Evolutionary conservation across 768 basidiomycete species (phyloP).

Genomic region (Amanita phalloides): DNA sequence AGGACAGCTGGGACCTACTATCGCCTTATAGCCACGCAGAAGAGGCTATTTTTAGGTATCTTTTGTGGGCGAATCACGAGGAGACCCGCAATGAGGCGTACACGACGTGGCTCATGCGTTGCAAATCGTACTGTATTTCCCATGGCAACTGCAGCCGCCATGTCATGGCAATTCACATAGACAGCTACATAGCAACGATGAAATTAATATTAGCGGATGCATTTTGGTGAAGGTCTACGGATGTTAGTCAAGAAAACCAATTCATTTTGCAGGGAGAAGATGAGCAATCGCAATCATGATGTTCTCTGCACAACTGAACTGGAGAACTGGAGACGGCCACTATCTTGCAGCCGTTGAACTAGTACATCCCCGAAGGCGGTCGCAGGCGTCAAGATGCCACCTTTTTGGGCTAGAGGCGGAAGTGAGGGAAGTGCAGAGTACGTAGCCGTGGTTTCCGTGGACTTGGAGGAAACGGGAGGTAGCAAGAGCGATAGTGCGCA

Average conservation of each 20-base stretch:
- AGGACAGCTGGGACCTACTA: too few relatives aligned
- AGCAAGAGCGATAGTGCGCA: constrained; percentile 64
- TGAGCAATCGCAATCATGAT: neutral
- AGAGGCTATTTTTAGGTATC: too few relatives aligned
- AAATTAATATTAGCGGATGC: too few relatives aligned
- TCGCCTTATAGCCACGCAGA: neutral
- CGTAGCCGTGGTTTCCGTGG: constrained; percentile 7
- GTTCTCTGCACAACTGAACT: constrained; percentile 1
- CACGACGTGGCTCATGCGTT: too few relatives aligned
- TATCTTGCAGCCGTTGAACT: constrained; percentile 51
- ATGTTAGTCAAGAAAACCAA: neutral
- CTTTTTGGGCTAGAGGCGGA: constrained; percentile 44
- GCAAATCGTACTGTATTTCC: too few relatives aligned
- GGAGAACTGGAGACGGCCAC: constrained; percentile 43
- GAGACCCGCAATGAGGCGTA: too few relatives aligned
- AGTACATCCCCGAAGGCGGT: constrained; percentile 74
- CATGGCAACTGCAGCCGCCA: neutral
- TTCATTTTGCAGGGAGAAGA: neutral
- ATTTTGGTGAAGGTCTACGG: too few relatives aligned
- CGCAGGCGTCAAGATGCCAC: constrained; percentile 79
- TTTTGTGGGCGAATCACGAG: too few relatives aligned
- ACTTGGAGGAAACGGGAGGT: constrained; percentile 20
- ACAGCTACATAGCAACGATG: too few relatives aligned
- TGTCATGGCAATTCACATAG: too few relatives aligned
- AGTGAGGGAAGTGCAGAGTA: constrained; percentile 32